A percentile compares a stretch with the other conserved stretches of the same genome.
These are phyloP conservation scores for Rubia balearica DNA, from an alignment of 305 asterid species.

Conservation along the genomic window DNA sequence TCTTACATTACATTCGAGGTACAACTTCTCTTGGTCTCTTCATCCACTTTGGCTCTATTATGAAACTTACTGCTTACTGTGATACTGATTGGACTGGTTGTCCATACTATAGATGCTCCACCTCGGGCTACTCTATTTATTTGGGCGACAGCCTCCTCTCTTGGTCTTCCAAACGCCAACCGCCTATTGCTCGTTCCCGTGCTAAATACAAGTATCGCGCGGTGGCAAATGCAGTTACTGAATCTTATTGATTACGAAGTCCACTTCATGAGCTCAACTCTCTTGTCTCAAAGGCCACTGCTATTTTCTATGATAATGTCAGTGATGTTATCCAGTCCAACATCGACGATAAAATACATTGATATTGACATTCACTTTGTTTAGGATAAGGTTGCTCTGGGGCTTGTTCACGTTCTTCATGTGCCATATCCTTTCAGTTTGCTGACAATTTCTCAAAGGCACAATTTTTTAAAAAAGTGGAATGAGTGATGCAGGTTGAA, in stretches of 20 bases:
- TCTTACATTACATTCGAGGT: not conserved
- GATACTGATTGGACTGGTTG: not conserved
- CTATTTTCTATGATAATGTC: not conserved
- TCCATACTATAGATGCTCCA: not conserved
- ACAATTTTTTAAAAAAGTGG: too few species aligned
- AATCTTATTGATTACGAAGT: too few species aligned
- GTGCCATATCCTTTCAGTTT: too few species aligned
- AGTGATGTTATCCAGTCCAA: not conserved
- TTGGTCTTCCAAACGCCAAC: not conserved
- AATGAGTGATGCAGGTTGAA: too few species aligned
- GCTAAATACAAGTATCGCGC: not conserved
- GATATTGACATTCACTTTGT: not conserved
- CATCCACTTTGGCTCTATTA: not conserved
- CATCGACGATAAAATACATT: not conserved
- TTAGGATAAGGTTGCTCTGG: too few species aligned
- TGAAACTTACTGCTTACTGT: not conserved
- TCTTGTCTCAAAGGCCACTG: not conserved
- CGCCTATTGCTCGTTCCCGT: not conserved
- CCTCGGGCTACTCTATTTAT: not conserved
- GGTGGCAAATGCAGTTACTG: not conserved
- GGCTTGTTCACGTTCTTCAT: too few species aligned
- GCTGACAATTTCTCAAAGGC: too few species aligned
- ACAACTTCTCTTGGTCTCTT: not conserved
- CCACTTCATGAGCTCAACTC: not conserved
- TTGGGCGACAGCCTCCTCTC: not conserved